Conservation (phyloP, 768 basidiomycete genomes). For the Galerina marginata region DNA sequence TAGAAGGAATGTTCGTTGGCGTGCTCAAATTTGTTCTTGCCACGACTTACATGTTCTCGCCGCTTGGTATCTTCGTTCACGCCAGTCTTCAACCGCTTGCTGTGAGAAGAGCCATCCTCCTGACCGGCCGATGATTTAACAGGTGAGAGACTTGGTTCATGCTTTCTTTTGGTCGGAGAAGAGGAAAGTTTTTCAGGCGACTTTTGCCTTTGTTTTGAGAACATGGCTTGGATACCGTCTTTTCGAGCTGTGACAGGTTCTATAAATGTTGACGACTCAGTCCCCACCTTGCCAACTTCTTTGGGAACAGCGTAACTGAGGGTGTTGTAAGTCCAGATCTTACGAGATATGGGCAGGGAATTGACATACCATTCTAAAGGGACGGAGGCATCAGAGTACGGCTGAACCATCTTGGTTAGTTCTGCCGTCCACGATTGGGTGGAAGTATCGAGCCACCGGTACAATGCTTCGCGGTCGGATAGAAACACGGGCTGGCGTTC, state of each 20-base stretch:
- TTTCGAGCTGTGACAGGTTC: conserved; percentile 78
- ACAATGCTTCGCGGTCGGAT: conserved; percentile 59
- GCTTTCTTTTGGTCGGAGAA: conserved; percentile 4
- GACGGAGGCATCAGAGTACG: conserved; percentile 53
- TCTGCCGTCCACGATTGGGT: conserved; percentile 66
- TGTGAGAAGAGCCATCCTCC: background rate
- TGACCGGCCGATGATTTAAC: background rate
- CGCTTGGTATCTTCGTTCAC: conserved; percentile 13
- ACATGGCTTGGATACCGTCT: conserved; percentile 88
- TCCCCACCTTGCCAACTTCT: conserved; percentile 91
- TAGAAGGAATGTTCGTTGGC: background rate
- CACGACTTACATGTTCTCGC: conserved; percentile 2
- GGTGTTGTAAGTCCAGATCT: background rate
- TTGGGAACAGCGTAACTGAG: conserved; percentile 84
- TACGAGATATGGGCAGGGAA: background rate
- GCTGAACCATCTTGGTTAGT: conserved; percentile 63
- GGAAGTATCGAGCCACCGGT: conserved; percentile 82
- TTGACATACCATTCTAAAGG: conserved; percentile 71
- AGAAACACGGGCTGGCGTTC: conserved; percentile 90
- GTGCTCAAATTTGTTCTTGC: background rate
- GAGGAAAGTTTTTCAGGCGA: background rate
- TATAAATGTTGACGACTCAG: conserved; percentile 81
- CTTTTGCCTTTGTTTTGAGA: conserved; percentile 60
- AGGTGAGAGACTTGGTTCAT: background rate
- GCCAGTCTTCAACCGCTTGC: conserved; percentile 8